These are phyloP conservation scores for Marchantia polymorpha DNA, from an alignment of 225 moss, liverwort and hornwort genomes.

Conservation along the genomic window DNA sequence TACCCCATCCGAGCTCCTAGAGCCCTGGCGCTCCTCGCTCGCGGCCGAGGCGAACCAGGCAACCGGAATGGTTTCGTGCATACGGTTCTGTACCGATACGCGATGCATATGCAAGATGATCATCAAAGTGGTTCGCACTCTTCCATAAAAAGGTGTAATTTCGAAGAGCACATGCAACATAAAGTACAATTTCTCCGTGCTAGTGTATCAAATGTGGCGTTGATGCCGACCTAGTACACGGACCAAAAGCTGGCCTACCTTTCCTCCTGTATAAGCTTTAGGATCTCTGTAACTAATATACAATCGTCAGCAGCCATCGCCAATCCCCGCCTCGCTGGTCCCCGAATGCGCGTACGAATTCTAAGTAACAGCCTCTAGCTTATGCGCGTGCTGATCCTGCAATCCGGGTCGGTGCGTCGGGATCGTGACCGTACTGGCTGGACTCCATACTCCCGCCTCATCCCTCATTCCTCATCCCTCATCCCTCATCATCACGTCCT, in stretches of 20 bases:
- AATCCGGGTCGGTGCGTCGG: constrained; percentile 1
- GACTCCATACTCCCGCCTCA: constrained; percentile 8
- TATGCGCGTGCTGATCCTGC: constrained; percentile 20
- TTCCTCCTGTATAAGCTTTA: background rate
- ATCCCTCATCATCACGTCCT: background rate
- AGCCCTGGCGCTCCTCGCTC: too few relatives aligned
- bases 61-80: too few relatives aligned
- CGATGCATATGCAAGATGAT: background rate
- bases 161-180: constrained; percentile 4
- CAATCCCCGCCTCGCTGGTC: background rate
- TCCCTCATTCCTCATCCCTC: background rate
- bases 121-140: too few relatives aligned
- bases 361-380: constrained; percentile 21
- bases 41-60: background rate
- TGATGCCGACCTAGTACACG: constrained; percentile 15
- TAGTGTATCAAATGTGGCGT: background rate
- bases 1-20: background rate
- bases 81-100: background rate
- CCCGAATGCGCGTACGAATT: constrained; percentile 16
- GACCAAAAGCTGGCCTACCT: constrained; percentile 18
- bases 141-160: constrained; percentile 1
- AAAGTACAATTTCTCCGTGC: constrained; percentile 12
- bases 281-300: constrained; percentile 13
- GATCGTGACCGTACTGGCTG: background rate
- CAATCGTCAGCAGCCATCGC: constrained; percentile 15